These are phyloP conservation scores for Kwoniella sp. DNA, from an alignment of 768 basidiomycete species.

Conservation along the genomic window DNA sequence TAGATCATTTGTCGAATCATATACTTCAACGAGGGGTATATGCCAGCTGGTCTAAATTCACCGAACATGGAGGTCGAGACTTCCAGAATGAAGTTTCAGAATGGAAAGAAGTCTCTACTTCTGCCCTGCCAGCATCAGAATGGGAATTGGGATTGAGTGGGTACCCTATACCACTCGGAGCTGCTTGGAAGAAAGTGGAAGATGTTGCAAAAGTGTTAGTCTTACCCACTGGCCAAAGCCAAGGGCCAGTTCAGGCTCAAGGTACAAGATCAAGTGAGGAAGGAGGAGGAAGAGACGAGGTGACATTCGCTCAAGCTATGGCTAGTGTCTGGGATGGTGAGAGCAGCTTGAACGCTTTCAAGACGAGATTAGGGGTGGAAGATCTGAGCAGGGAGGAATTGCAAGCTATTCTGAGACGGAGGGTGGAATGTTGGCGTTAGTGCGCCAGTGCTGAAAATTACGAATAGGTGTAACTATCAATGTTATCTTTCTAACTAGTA, in stretches of 20 bases:
- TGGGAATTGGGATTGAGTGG: constrained; percentile 59
- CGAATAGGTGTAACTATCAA: no score
- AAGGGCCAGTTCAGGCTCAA: no score
- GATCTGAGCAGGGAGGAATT: constrained; percentile 36
- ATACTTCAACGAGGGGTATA: constrained; percentile 83
- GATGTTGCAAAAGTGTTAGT: constrained; percentile 71
- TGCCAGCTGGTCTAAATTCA: constrained; percentile 67
- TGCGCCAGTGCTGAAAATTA: no score
- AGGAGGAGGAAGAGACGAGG: constrained; percentile 1
- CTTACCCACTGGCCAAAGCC: constrained; percentile 44
- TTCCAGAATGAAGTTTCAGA: constrained; percentile 73
- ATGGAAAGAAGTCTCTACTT: constrained; percentile 78
- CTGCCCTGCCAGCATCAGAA: constrained; percentile 58
- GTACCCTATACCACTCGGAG: constrained; percentile 64
- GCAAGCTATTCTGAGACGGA: constrained; percentile 43
- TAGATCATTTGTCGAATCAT: constrained; percentile 70
- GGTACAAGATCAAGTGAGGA: no score
- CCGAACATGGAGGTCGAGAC: constrained; percentile 63
- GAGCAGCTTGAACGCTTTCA: constrained; percentile 31
- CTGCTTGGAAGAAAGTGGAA: constrained; percentile 73
- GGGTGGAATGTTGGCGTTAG: constrained; percentile 52
- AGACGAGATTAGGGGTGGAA: constrained; percentile 33
- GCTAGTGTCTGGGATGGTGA: constrained; percentile 47
- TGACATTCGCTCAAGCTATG: constrained; percentile 50
- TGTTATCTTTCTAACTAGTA: no score